Percentiles rank a stretch among this genome's conserved stretches.
Conservation (phyloP, 2,329 filamentous ascomycete genomes). For the Dactylonectria estremocensis region DNA sequence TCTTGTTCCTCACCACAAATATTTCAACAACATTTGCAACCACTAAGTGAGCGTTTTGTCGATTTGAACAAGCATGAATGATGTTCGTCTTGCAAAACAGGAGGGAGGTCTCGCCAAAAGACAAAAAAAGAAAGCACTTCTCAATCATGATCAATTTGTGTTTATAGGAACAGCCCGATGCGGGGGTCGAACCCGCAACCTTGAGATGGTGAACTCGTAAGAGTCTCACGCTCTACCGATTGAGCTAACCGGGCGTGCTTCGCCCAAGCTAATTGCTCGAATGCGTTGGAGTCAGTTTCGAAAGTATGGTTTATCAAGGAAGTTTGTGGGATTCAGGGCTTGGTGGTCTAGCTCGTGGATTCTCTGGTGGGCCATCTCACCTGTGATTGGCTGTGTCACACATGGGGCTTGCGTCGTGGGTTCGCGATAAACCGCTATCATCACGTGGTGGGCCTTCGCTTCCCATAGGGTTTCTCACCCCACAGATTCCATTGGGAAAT, state of each 20-base stretch:
- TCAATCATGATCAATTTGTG: constrained; percentile 43
- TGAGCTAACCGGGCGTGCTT: constrained; percentile 56
- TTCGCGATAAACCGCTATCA: constrained; percentile 45
- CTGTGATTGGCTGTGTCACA: constrained; percentile 8
- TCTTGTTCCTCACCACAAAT: too few species aligned
- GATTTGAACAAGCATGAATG: too few species aligned
- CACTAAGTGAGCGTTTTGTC: too few species aligned
- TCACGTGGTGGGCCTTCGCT: constrained; percentile 54
- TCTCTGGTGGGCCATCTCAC: neutral
- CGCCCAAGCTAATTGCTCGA: constrained; percentile 60
- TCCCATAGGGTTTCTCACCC: constrained; percentile 59
- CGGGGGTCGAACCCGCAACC: constrained; percentile 69
- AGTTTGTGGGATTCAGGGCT: constrained; percentile 22
- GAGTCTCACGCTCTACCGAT: constrained; percentile 77
- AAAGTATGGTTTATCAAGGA: constrained; percentile 3
- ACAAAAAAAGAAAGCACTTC: constrained; percentile 43
- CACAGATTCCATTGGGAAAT: constrained; percentile 55
- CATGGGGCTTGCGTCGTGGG: neutral
- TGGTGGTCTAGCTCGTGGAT: neutral
- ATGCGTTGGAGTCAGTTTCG: neutral
- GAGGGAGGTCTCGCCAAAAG: neutral
- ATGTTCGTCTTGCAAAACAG: too few species aligned
- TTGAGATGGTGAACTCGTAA: constrained; percentile 65
- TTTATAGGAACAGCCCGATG: constrained; percentile 58
- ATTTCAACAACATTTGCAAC: too few species aligned